Conservation (phyloP, 2,329 filamentous ascomycete genomes). For the Pseudogymnoascus sp. region DNA sequence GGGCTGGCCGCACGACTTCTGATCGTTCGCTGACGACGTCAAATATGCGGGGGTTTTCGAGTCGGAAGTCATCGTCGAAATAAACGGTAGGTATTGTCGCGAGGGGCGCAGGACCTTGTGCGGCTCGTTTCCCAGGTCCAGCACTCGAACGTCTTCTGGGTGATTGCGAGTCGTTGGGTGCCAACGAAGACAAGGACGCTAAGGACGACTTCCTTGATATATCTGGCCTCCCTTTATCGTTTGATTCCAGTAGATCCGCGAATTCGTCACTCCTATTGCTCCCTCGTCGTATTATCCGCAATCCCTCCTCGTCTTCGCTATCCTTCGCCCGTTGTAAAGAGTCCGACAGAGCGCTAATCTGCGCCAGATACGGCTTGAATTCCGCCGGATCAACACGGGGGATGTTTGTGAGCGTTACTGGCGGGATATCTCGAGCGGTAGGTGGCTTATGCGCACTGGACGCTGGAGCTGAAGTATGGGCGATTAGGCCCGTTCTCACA, state of each 20-base stretch:
- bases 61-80: conserved; percentile 87
- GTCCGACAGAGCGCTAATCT: conserved; percentile 82
- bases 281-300: conserved; percentile 24
- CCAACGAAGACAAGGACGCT: conserved; percentile 31
- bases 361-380: conserved; percentile 75
- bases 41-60: conserved; percentile 93
- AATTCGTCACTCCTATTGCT: conserved; percentile 31
- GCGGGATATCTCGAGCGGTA: conserved; percentile 82
- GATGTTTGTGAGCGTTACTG: conserved; percentile 84
- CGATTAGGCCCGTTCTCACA: conserved; percentile 74
- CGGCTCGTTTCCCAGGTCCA: conserved; percentile 44
- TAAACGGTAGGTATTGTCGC: conserved; percentile 91
- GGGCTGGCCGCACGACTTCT: conserved; percentile 73
- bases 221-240: conserved; percentile 18
- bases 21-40: conserved; percentile 94
- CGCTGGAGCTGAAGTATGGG: conserved; percentile 61
- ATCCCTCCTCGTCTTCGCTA: conserved; percentile 54
- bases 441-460: conserved; percentile 74
- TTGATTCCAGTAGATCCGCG: conserved; percentile 30
- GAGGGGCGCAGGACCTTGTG: conserved; percentile 71
- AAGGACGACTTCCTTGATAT: conserved; percentile 33
- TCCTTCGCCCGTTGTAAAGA: conserved; percentile 79
- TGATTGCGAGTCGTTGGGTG: conserved; percentile 23
- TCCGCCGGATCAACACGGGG: conserved; percentile 68
- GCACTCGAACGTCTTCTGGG: conserved; percentile 43